Base-by-base conservation (phyloP, 805 yeast species). In the Crinitomyces ghanaensis region DNA sequence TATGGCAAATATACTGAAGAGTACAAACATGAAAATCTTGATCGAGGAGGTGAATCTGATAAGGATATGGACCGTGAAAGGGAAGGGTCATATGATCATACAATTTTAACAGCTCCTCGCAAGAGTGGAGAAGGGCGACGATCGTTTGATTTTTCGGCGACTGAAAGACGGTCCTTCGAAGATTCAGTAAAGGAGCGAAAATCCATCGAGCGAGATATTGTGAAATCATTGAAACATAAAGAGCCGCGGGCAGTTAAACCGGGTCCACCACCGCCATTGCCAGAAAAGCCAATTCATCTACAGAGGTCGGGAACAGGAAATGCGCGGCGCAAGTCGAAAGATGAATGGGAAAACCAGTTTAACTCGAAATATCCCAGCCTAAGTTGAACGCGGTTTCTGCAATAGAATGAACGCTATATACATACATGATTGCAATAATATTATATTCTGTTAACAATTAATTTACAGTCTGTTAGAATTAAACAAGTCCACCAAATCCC, bases 1-100 rank as follows among this genome's bases (percentile, higher is more conserved):
- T 84, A 85, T 53, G 95, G 95, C 5, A 72, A 72, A 50, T 81
- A 68, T 49, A 74, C 86, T 0, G 77, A 67, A 31, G 40, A 20
- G 12, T 7, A n/a, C n/a, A n/a, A n/a, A n/a, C n/a, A n/a, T n/a
- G n/a, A n/a, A n/a, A n/a, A n/a, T n/a, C n/a, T n/a, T n/a, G n/a
- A n/a, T n/a, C n/a, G n/a, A n/a, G n/a, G n/a, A n/a, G n/a, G n/a
- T n/a, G n/a, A n/a, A n/a, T n/a, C n/a, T n/a, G n/a, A n/a, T n/a
- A n/a, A n/a, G n/a, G n/a, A n/a, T n/a, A n/a, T n/a, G n/a, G n/a
- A n/a, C n/a, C n/a, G n/a, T n/a, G n/a, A n/a, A n/a, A n/a, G n/a
- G n/a, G n/a, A n/a, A n/a, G n/a, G n/a, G n/a, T n/a, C n/a, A n/a
- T n/a, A n/a, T n/a, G n/a, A n/a, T n/a, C n/a, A n/a, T n/a, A n/a